Evolutionary conservation across 1,284 basidiomycete genomes (phyloP), one percentile per base, ranked within the genome.

Genomic region (Irpex sp.): DNA sequence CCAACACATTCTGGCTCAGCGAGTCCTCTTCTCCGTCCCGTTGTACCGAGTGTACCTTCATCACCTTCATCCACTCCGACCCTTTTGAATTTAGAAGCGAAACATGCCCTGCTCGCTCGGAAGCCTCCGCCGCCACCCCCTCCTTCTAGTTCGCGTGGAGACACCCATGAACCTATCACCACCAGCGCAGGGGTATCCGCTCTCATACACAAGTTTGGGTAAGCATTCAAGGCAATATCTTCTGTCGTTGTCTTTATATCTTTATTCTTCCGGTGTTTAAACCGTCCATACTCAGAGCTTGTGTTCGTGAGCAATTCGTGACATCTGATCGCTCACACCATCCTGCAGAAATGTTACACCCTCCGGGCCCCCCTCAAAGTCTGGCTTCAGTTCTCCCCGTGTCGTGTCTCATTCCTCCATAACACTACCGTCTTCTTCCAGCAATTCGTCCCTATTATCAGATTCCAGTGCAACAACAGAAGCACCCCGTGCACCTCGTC

Each of bases 131-230:
- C 73, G 4, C 71, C 71, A 7, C 73, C 70, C 5, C 69, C 73
- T 36, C 17, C 31, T 50, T 55, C 26, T 53, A 43, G 35, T 46
- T 59, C 66, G 8, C 62, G 63, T 26, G 64, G 65, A 21, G 68
- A 71, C 46, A 35, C 49, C 4, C 33, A 64, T 33, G 62, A 62
- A 31, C 17, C 61, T 63, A 31, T 46, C 39, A 46, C 61, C 65
- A 19, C 19, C 67, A 35, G 64, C 15, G 15, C 70, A 0, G 75
- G 70, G 35, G 79, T 85, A 0, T 74, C 83, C 15, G 78, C 80
- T 2, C 72, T 85, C 62, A 78, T 81, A 60, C 79, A 71, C 64
- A 81, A 75, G 71, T 83, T 82, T 61, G 74, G 78, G 86, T 89
- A 74, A 80, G 85, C 81, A 9, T 26, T 59, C 46, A 33, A 8